Conservation (phyloP, 169 alveolate genomes). For the Amoebophrya sp. region DNA sequence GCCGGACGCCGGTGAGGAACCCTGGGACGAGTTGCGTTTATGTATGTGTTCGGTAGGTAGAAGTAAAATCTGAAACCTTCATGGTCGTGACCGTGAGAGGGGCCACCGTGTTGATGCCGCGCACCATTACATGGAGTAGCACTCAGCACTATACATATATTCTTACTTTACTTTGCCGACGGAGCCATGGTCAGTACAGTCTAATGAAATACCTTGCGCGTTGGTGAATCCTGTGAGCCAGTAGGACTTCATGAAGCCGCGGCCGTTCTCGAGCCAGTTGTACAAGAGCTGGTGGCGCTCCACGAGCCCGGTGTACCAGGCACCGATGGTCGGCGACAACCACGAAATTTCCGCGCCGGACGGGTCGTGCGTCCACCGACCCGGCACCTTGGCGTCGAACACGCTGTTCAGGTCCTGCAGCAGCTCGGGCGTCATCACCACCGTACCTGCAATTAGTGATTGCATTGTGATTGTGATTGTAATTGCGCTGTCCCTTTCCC, state of each 20-base stretch:
- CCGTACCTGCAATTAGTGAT: too few species aligned
- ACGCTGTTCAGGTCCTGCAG: conserved; percentile 67
- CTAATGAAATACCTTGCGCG: conserved; percentile 32
- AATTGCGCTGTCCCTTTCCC: too few species aligned
- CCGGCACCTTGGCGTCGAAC: conserved; percentile 76
- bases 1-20: conserved; percentile 83
- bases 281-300: conserved; percentile 70
- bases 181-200: too few species aligned
- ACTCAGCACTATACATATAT: too few species aligned
- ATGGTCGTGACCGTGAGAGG: too few species aligned
- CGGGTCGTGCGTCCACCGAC: conserved; percentile 83
- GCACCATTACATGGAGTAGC: too few species aligned
- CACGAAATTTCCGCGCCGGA: conserved; percentile 89
- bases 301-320: conserved; percentile 79
- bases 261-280: conserved; percentile 71
- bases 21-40: too few species aligned
- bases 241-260: conserved; percentile 54
- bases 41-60: too few species aligned
- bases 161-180: too few species aligned
- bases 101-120: too few species aligned
- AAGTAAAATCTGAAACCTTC: too few species aligned
- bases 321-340: conserved; percentile 75
- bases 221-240: conserved; percentile 87
- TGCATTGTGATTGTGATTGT: too few species aligned
- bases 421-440: conserved; percentile 83